Percentiles rank a stretch among this genome's conserved stretches.
These are phyloP conservation scores for Oryza glaberrima DNA, from an alignment of 176 grass and related monocot species.

Conservation along the genomic window DNA sequence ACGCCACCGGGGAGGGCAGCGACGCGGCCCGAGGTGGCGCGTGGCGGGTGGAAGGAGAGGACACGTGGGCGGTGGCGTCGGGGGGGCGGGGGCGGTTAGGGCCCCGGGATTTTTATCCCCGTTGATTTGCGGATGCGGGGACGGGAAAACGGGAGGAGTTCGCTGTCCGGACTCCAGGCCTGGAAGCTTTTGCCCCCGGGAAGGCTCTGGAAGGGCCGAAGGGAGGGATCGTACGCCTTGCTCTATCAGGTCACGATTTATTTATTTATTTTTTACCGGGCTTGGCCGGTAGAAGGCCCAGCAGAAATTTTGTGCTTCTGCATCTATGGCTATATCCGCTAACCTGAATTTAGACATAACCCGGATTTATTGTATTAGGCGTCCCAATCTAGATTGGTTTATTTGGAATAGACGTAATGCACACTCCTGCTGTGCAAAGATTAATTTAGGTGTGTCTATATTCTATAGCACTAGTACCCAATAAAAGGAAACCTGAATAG, in stretches of 20 bases:
- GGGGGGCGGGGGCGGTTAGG: no score
- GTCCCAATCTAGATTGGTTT: no score
- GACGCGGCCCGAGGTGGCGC: slow-evolving; percentile 16
- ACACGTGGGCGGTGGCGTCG: slow-evolving; percentile 31
- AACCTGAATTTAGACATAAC: no score
- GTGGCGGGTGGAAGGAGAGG: slow-evolving; percentile 14
- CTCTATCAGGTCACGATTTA: not conserved
- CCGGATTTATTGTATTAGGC: no score
- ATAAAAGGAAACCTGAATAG: no score
- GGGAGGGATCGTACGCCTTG: not conserved
- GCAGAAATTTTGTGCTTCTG: no score
- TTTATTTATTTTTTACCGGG: not conserved
- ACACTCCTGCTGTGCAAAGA: no score
- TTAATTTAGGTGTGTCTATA: no score
- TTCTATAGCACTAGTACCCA: no score
- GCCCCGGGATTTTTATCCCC: slow-evolving; percentile 36
- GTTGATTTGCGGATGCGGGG: slow-evolving; percentile 37
- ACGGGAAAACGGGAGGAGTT: slow-evolving; percentile 48
- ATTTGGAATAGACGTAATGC: no score
- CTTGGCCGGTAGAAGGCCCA: no score
- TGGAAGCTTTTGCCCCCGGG: not conserved
- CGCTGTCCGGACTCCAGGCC: not conserved
- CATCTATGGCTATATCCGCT: no score
- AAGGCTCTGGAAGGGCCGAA: slow-evolving; percentile 30
- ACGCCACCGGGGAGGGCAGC: not conserved